A percentile compares a stretch with the other conserved stretches of the same genome.
Conservation (phyloP, 2,329 filamentous ascomycete genomes). For the Penicillium glabrum region DNA sequence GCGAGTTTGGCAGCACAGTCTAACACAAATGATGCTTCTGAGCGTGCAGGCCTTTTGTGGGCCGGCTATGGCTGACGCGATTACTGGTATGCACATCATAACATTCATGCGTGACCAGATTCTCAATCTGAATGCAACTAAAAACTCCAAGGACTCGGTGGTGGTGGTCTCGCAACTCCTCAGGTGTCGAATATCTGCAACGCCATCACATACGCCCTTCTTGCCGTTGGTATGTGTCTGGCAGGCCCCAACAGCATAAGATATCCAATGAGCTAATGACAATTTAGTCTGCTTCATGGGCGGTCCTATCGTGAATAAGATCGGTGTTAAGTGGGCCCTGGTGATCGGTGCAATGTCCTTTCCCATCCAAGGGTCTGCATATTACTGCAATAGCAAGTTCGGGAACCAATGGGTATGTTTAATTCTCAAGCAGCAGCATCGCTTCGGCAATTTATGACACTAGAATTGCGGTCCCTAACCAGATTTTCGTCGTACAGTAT, state of each 20-base stretch:
- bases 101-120: background rate
- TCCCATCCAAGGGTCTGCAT: conserved; percentile 49
- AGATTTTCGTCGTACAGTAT: conserved; percentile 27
- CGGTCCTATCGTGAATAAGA: conserved; percentile 49
- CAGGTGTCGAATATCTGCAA: conserved; percentile 46
- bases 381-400: conserved; percentile 52
- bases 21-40: conserved; percentile 52
- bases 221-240: conserved; percentile 27
- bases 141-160: conserved; percentile 35
- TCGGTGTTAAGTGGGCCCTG: conserved; percentile 49
- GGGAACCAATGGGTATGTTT: conserved; percentile 49
- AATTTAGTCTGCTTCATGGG: conserved; percentile 44
- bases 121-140: background rate
- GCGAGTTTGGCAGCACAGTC: conserved; percentile 47
- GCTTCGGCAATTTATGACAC: too few species aligned
- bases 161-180: conserved; percentile 48
- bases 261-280: background rate
- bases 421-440: background rate
- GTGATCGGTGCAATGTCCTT: conserved; percentile 46
- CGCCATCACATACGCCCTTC: conserved; percentile 29
- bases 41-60: conserved; percentile 49
- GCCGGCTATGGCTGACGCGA: conserved; percentile 43
- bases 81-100: conserved; percentile 30
- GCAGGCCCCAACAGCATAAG: background rate
- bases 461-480: background rate